phyloP scores from a whole-genome alignment of 192 early-diverging fungal genomes.

The Coemansia guatemalensis region DNA sequence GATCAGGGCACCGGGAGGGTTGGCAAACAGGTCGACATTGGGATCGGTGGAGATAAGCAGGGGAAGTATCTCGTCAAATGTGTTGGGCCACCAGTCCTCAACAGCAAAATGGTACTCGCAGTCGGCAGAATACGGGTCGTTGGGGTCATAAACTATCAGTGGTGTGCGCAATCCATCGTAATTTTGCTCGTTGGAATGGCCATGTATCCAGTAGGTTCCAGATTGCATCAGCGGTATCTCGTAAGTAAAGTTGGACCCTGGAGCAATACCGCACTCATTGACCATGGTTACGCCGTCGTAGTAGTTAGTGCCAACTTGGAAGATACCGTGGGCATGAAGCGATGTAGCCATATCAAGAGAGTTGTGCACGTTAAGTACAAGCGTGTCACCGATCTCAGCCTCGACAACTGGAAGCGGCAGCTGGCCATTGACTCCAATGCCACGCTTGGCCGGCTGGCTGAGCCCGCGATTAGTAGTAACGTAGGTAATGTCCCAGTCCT shows the following conservation, averaged over 20 bases:
- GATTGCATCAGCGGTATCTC: conserved; percentile 60
- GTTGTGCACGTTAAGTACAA: conserved; percentile 54
- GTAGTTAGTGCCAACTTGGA: conserved; percentile 64
- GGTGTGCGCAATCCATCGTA: conserved; percentile 77
- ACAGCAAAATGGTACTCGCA: conserved; percentile 62
- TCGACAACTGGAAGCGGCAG: conserved; percentile 33
- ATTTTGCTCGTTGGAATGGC: conserved; percentile 69
- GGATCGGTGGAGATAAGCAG: conserved; percentile 56
- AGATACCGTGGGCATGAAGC: conserved; percentile 76
- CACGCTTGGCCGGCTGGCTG: conserved; percentile 20
- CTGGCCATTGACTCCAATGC: conserved; percentile 27
- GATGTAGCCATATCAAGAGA: conserved; percentile 60
- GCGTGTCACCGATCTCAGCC: conserved; percentile 25
- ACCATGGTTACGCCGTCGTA: conserved; percentile 66
- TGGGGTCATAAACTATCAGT: conserved; percentile 63
- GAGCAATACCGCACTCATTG: conserved; percentile 74
- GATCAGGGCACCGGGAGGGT: conserved; percentile 65
- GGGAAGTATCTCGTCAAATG: conserved; percentile 54
- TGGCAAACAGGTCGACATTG: conserved; percentile 40
- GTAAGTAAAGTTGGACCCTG: conserved; percentile 67
- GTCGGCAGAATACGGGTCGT: conserved; percentile 58
- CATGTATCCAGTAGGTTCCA: conserved; percentile 85
- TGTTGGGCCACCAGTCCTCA: conserved; percentile 66
- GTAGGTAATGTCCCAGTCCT: conserved; percentile 38
- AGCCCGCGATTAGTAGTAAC: conserved; percentile 33